Percentiles rank a stretch among this genome's conserved stretches.
Conservation (phyloP, 1,284 basidiomycete species). For the Amylostereum chailletii region DNA sequence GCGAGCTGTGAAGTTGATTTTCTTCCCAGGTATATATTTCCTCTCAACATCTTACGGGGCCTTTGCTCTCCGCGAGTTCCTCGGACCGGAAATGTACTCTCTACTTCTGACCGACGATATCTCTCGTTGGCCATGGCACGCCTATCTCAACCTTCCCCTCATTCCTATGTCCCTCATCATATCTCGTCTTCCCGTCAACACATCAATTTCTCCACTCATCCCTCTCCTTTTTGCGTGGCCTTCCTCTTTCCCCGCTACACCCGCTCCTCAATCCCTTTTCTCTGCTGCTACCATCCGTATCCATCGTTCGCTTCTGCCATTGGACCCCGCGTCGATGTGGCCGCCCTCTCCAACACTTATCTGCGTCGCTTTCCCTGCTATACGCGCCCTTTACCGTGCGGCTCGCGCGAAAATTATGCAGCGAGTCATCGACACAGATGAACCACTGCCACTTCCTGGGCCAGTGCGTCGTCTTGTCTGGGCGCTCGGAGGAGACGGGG, state of each 20-base stretch:
- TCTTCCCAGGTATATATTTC: constrained; percentile 47
- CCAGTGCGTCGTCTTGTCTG: constrained; percentile 22
- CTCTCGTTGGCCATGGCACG: constrained; percentile 60
- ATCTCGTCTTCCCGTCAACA: constrained; percentile 44
- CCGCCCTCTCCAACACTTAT: constrained; percentile 15
- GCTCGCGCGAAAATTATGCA: constrained; percentile 32
- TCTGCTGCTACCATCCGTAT: not conserved
- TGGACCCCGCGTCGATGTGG: constrained; percentile 12
- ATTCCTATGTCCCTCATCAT: constrained; percentile 48
- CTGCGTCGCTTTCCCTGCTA: constrained; percentile 37
- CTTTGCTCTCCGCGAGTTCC: constrained; percentile 59
- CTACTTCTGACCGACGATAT: constrained; percentile 56
- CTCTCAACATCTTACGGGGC: constrained; percentile 61
- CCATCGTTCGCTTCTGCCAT: constrained; percentile 6
- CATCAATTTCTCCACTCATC: constrained; percentile 38
- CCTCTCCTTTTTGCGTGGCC: constrained; percentile 61
- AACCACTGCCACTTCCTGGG: constrained; percentile 9
- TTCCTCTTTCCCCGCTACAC: constrained; percentile 24
- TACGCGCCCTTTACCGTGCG: constrained; percentile 37
- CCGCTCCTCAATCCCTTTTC: not conserved
- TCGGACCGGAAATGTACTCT: constrained; percentile 57
- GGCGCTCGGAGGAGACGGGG: constrained; percentile 31
- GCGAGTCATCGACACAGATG: constrained; percentile 35
- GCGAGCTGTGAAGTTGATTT: not conserved
- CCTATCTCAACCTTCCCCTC: constrained; percentile 61